Percentiles rank a stretch among this genome's conserved stretches.
These are phyloP conservation scores for Mortierella sp. DNA, from an alignment of 371 early-diverging fungal genomes.

Conservation along the genomic window DNA sequence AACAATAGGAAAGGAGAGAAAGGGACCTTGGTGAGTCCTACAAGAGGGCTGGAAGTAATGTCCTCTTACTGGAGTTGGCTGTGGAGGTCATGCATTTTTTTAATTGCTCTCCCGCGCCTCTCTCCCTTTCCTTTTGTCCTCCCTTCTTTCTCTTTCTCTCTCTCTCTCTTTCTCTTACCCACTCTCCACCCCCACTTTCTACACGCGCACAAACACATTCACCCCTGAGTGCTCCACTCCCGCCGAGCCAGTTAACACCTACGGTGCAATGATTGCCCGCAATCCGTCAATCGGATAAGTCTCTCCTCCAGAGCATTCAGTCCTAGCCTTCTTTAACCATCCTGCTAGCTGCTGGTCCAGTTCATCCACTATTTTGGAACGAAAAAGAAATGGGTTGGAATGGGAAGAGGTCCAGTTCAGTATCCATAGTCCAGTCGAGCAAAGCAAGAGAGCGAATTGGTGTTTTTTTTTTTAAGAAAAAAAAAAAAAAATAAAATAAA, in stretches of 20 bases:
- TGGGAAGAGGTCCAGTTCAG: too few species aligned
- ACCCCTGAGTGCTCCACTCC: too few species aligned
- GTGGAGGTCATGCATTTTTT: too few species aligned
- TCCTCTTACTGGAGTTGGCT: not conserved
- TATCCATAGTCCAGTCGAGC: too few species aligned
- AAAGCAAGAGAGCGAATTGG: too few species aligned
- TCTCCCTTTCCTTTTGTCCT: not conserved
- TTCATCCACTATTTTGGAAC: constrained; percentile 19
- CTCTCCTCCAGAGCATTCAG: constrained; percentile 48
- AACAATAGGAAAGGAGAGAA: constrained; percentile 5
- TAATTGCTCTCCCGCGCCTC: not conserved
- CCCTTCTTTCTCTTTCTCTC: not conserved
- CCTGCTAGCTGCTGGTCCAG: constrained; percentile 57
- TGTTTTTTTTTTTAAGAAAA: too few species aligned
- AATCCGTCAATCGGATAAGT: constrained; percentile 63
- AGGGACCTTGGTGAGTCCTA: not conserved
- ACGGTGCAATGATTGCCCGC: constrained; percentile 89
- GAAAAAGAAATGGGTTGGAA: not conserved
- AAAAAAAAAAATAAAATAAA: too few species aligned
- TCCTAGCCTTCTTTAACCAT: constrained; percentile 63
- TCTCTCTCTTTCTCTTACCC: not conserved
- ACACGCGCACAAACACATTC: too few species aligned
- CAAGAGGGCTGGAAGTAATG: constrained; percentile 1
- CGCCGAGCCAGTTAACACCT: constrained; percentile 27
- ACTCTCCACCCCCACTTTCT: too few species aligned